These are phyloP conservation scores for Ceratobasidium theobromae DNA, from an alignment of 1,284 basidiomycete species.

Conservation along the genomic window DNA sequence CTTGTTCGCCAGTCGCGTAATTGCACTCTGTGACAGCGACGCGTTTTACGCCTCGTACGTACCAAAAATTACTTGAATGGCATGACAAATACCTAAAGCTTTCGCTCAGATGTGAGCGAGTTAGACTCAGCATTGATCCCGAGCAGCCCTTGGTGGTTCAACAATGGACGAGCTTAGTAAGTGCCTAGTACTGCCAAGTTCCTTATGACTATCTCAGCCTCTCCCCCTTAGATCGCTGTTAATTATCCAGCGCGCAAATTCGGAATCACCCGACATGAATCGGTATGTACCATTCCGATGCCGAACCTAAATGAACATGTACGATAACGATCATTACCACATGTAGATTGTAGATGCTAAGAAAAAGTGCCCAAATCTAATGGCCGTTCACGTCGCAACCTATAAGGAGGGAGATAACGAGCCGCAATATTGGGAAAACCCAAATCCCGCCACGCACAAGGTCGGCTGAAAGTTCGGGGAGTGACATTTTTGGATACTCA, in stretches of 20 bases:
- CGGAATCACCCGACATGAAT: conserved; percentile 84
- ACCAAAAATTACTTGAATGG: conserved; percentile 61
- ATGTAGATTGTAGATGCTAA: conserved; percentile 68
- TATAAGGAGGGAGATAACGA: conserved; percentile 87
- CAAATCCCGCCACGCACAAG: conserved; percentile 90
- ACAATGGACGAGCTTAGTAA: conserved; percentile 75
- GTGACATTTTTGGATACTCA: background rate
- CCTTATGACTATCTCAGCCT: background rate
- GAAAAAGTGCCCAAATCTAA: conserved; percentile 81
- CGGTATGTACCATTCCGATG: conserved; percentile 38
- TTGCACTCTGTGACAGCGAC: conserved; percentile 93
- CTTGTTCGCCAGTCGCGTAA: conserved; percentile 43
- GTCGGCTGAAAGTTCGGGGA: conserved; percentile 48
- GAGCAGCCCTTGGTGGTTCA: conserved; percentile 83
- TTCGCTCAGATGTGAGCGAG: conserved; percentile 16
- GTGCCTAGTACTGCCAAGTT: conserved; percentile 4
- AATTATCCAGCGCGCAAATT: conserved; percentile 92
- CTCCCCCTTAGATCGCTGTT: conserved; percentile 69
- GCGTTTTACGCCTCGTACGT: conserved; percentile 93
- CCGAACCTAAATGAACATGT: conserved; percentile 38
- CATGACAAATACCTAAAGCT: background rate
- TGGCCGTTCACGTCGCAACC: conserved; percentile 91
- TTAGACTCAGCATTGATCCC: conserved; percentile 36
- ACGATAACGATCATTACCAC: background rate
- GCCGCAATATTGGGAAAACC: conserved; percentile 86